Evolutionary conservation across 1,284 basidiomycete genomes (phyloP).

Genomic region (Sporisorium graminicola): DNA sequence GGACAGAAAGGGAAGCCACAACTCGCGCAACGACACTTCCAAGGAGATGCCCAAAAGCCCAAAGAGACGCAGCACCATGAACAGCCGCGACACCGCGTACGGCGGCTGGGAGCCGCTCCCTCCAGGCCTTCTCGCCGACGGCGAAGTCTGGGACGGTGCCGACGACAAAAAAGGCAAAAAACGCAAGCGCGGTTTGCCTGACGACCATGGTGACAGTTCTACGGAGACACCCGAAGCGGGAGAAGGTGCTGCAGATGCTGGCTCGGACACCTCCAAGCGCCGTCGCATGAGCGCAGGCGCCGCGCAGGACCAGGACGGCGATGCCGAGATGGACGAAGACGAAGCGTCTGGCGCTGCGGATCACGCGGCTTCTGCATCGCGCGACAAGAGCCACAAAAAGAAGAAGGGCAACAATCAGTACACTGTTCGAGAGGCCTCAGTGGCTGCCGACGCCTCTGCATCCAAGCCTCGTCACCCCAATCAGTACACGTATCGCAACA

Average conservation of each 20-base stretch:
- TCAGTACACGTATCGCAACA: slow-evolving; percentile 76
- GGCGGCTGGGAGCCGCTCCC: slow-evolving; percentile 83
- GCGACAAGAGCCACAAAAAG: slow-evolving; percentile 44
- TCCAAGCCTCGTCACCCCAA: slow-evolving; percentile 72
- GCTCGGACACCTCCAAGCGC: slow-evolving; percentile 50
- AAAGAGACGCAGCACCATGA: slow-evolving; percentile 91
- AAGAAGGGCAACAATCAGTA: slow-evolving; percentile 54
- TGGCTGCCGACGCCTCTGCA: slow-evolving; percentile 24
- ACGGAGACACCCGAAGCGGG: slow-evolving; percentile 24
- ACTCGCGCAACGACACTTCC: slow-evolving; percentile 18
- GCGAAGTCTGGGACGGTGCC: slow-evolving; percentile 69
- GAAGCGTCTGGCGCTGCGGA: slow-evolving; percentile 18
- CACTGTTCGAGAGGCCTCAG: slow-evolving; percentile 38
- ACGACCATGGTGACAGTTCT: slow-evolving; percentile 37
- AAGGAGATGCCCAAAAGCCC: slow-evolving; percentile 52
- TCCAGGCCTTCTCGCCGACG: slow-evolving; percentile 62
- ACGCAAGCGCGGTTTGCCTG: slow-evolving; percentile 53
- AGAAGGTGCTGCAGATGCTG: slow-evolving; percentile 27
- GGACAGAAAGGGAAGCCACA: slow-evolving; percentile 31
- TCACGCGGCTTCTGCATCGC: slow-evolving; percentile 10
- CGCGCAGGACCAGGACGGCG: slow-evolving; percentile 29
- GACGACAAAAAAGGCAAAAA: slow-evolving; percentile 54
- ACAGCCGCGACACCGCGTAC: slow-evolving; percentile 92
- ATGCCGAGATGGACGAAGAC: slow-evolving; percentile 42
- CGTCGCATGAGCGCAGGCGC: slow-evolving; percentile 48